phyloP scores from a whole-genome alignment of 768 basidiomycete genomes.

The Auriscalpium vulgare region DNA sequence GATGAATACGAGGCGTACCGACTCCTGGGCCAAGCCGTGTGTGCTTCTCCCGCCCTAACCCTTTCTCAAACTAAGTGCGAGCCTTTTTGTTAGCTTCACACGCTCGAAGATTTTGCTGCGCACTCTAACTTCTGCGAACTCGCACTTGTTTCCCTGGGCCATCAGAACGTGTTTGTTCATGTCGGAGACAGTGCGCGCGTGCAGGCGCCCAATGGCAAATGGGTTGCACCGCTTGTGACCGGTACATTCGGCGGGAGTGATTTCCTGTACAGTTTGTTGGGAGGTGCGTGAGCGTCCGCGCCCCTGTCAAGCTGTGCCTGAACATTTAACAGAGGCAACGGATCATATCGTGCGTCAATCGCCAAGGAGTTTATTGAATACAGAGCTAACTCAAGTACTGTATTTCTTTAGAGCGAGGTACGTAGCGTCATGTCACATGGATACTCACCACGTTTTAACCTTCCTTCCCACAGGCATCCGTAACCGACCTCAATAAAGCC shows the following conservation, averaged over 20 bases:
- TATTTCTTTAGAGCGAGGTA: neutral
- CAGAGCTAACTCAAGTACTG: too few relatives aligned
- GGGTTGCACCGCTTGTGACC: conserved; percentile 78
- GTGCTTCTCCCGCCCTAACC: conserved; percentile 18
- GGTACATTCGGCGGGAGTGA: conserved; percentile 77
- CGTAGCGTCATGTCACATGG: neutral
- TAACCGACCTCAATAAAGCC: conserved; percentile 77
- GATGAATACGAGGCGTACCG: conserved; percentile 77
- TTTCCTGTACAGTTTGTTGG: conserved; percentile 70
- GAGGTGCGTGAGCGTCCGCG: conserved; percentile 37
- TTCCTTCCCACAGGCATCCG: conserved; percentile 52
- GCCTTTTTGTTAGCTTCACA: conserved; percentile 46
- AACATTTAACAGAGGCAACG: conserved; percentile 39
- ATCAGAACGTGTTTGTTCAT: conserved; percentile 74
- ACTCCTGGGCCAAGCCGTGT: conserved; percentile 62
- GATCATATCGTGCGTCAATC: conserved; percentile 46
- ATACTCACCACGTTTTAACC: neutral
- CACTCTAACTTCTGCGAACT: conserved; percentile 92
- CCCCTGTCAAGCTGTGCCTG: neutral
- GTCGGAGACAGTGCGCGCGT: conserved; percentile 77
- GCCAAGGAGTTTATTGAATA: neutral
- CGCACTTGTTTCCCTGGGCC: conserved; percentile 63
- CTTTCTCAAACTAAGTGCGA: neutral
- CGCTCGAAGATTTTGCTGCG: conserved; percentile 80
- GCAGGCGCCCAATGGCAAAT: conserved; percentile 63